Conservation (phyloP, 2,329 filamentous ascomycete genomes). For the Hyphodiscus sp. region DNA sequence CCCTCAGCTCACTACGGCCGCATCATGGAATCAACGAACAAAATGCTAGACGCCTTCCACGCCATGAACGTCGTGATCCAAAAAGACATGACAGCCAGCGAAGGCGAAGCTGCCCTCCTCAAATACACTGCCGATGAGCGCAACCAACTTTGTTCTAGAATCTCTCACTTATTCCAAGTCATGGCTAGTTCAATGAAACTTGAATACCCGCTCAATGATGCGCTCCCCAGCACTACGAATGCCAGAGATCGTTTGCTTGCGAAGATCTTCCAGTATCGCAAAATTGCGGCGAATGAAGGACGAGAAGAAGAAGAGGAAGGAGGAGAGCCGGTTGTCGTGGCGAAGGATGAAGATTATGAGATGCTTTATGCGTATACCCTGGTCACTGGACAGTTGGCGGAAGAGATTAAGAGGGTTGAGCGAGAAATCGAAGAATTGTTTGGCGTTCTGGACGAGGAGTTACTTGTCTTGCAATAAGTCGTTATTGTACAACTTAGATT, state of each 20-base stretch:
- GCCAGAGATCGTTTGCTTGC: conserved; percentile 77
- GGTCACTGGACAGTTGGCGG: conserved; percentile 60
- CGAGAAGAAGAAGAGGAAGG: conserved; percentile 11
- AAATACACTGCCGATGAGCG: conserved; percentile 75
- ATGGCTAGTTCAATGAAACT: conserved; percentile 90
- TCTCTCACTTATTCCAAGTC: conserved; percentile 82
- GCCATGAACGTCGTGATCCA: conserved; percentile 91
- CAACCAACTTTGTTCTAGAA: conserved; percentile 73
- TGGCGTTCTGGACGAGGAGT: conserved; percentile 55
- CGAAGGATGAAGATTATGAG: conserved; percentile 78
- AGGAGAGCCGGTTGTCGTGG: conserved; percentile 17
- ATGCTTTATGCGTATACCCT: conserved; percentile 85
- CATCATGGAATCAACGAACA: conserved; percentile 72
- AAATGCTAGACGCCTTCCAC: conserved; percentile 88
- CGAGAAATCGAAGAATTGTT: conserved; percentile 57
- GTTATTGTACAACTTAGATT: not conserved
- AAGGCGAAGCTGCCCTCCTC: conserved; percentile 76
- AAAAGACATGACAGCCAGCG: conserved; percentile 67
- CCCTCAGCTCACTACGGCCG: conserved; percentile 65
- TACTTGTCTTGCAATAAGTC: conserved; percentile 46
- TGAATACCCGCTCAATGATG: conserved; percentile 87
- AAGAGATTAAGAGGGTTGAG: conserved; percentile 55
- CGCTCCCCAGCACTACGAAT: conserved; percentile 74
- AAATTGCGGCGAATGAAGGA: conserved; percentile 37
- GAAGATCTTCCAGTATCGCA: conserved; percentile 81